phyloP scores from a whole-genome alignment of 192 early-diverging fungal species.

The Allomyces macrogynus region DNA sequence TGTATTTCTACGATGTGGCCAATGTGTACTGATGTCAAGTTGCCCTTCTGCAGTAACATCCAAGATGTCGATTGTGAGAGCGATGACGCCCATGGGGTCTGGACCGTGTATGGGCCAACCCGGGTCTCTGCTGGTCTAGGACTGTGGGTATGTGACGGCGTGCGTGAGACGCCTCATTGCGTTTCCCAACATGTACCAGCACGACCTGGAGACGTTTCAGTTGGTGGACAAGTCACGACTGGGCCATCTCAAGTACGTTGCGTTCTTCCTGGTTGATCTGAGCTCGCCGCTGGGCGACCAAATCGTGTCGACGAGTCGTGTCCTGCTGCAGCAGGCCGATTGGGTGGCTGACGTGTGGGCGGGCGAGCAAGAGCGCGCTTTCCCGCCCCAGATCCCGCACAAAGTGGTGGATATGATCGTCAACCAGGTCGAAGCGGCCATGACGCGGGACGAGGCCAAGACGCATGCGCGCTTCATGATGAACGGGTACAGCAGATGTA shows the following conservation, averaged over 20 bases:
- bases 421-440: background rate
- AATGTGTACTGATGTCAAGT: conserved; percentile 40
- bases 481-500: conserved; percentile 20
- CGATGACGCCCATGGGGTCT: conserved; percentile 2
- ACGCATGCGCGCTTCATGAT: conserved; percentile 12
- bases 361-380: too few species aligned
- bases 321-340: too few species aligned
- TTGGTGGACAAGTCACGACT: conserved; percentile 33
- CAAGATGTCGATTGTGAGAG: conserved; percentile 10
- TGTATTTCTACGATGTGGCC: conserved; percentile 47
- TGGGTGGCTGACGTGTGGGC: conserved; percentile 8
- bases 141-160: conserved; percentile 19
- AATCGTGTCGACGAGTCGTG: too few species aligned
- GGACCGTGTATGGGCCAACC: too few species aligned
- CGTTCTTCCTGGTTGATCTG: too few species aligned
- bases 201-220: conserved; percentile 36
- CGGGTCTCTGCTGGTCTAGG: conserved; percentile 8
- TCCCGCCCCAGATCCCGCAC: too few species aligned
- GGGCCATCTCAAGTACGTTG: too few species aligned
- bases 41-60: conserved; percentile 24
- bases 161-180: conserved; percentile 34
- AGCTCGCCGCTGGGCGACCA: too few species aligned
- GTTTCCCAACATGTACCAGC: conserved; percentile 55
- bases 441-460: conserved; percentile 23
- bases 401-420: too few species aligned